Conservation (phyloP, 176 grass and related monocot species). For the Carex scoparia region DNA sequence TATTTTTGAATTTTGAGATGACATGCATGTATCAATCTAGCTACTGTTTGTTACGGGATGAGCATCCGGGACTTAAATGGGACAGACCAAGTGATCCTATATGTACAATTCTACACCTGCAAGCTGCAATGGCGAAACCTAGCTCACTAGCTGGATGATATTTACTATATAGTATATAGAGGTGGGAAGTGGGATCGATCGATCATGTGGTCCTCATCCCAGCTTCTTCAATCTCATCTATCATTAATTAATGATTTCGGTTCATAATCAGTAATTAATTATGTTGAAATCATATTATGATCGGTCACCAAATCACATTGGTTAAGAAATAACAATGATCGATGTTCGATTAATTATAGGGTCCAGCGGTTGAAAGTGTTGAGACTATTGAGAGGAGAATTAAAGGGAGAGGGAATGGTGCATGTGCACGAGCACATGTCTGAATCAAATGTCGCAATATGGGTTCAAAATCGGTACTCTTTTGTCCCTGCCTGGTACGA, state of each 20-base stretch:
- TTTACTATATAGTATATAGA: too few species aligned
- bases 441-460: slow-evolving; percentile 27
- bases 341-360: too few species aligned
- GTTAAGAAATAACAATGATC: too few species aligned
- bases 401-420: not conserved
- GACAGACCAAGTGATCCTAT: not conserved
- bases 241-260: not conserved
- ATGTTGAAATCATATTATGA: not conserved
- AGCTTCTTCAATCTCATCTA: not conserved
- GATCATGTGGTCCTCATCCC: not conserved
- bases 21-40: too few species aligned
- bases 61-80: not conserved
- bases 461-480: slow-evolving; percentile 21
- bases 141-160: not conserved
- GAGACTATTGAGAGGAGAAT: not conserved
- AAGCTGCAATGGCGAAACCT: not conserved
- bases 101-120: not conserved
- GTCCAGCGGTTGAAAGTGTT: not conserved
- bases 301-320: not conserved
- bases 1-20: too few species aligned
- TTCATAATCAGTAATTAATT: not conserved
- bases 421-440: slow-evolving; percentile 30
- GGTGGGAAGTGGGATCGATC: too few species aligned
- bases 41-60: too few species aligned
- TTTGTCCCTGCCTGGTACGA: slow-evolving; percentile 19